These are phyloP conservation scores for Lichtheimia hyalospora DNA, from an alignment of 371 early-diverging fungal genomes.

Conservation along the genomic window DNA sequence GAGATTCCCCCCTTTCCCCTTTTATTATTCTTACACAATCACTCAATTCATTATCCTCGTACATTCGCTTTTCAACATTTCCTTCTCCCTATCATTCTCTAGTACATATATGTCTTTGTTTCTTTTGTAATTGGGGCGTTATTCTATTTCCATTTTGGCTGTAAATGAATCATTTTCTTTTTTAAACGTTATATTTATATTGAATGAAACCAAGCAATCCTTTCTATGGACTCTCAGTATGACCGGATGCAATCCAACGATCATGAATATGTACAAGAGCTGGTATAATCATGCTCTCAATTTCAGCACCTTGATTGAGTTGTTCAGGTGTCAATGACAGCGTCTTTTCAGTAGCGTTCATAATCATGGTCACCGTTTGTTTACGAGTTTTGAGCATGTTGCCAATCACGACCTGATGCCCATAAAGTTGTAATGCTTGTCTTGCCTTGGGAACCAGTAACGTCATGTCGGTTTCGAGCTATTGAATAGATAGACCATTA, in stretches of 20 bases:
- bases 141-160: not conserved
- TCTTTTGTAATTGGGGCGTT: slow-evolving; percentile 5
- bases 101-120: slow-evolving; percentile 10
- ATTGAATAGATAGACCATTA: not conserved
- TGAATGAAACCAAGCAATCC: not conserved
- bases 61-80: not conserved
- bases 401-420: slow-evolving; percentile 96
- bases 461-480: slow-evolving; percentile 91
- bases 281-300: slow-evolving; percentile 83
- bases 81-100: not conserved
- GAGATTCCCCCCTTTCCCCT: not conserved
- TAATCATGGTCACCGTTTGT: slow-evolving; percentile 77
- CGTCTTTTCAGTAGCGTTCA: slow-evolving; percentile 52
- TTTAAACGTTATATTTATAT: not conserved
- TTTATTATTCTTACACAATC: not conserved
- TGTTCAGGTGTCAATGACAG: slow-evolving; percentile 70
- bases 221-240: slow-evolving; percentile 17
- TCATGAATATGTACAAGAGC: slow-evolving; percentile 74
- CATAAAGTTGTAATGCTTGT: slow-evolving; percentile 81
- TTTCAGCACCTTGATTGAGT: slow-evolving; percentile 67
- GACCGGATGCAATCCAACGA: slow-evolving; percentile 52
- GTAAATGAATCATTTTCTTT: slow-evolving; percentile 3
- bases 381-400: slow-evolving; percentile 92
- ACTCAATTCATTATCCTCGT: not conserved
- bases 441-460: slow-evolving; percentile 83